A percentile compares a stretch with the other conserved stretches of the same genome.
Evolutionary conservation across 805 yeast species (phyloP).

Genomic region (Kluyveromyces wickerhamii): DNA sequence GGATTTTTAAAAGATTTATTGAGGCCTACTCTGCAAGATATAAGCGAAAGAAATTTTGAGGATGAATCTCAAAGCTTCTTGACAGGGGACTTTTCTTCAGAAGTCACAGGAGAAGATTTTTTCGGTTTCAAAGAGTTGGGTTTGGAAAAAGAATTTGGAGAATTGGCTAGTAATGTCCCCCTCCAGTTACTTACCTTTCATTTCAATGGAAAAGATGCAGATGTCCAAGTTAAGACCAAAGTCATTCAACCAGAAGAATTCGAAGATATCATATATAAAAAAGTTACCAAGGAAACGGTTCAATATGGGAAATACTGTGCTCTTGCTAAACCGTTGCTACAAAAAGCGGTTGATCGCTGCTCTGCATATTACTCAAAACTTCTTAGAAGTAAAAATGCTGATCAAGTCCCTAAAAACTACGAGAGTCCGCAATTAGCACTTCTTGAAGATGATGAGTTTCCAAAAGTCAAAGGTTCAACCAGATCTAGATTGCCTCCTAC

Average conservation of each 20-base stretch:
- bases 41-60: slow-evolving; percentile 68
- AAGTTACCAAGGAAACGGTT: slow-evolving; percentile 45
- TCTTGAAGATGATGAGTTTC: slow-evolving; percentile 79
- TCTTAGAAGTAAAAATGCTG: slow-evolving; percentile 34
- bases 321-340: slow-evolving; percentile 48
- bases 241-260: slow-evolving; percentile 58
- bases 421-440: slow-evolving; percentile 38
- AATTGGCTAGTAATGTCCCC: slow-evolving; percentile 80
- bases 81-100: slow-evolving; percentile 90
- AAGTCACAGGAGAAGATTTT: slow-evolving; percentile 87
- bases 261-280: slow-evolving; percentile 45
- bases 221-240: slow-evolving; percentile 43
- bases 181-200: slow-evolving; percentile 58
- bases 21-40: slow-evolving; percentile 68
- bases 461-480: slow-evolving; percentile 59
- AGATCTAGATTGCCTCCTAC: slow-evolving; percentile 85
- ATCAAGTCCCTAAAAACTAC: slow-evolving; percentile 18
- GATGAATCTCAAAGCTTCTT: slow-evolving; percentile 92
- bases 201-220: slow-evolving; percentile 60
- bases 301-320: slow-evolving; percentile 42
- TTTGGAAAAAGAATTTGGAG: slow-evolving; percentile 81
- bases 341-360: slow-evolving; percentile 35
- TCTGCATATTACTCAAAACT: slow-evolving; percentile 36
- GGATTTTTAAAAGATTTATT: slow-evolving; percentile 68
- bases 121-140: slow-evolving; percentile 96